Base-by-base conservation (phyloP, 768 basidiomycete genomes). In the Serendipita vermifera region DNA sequence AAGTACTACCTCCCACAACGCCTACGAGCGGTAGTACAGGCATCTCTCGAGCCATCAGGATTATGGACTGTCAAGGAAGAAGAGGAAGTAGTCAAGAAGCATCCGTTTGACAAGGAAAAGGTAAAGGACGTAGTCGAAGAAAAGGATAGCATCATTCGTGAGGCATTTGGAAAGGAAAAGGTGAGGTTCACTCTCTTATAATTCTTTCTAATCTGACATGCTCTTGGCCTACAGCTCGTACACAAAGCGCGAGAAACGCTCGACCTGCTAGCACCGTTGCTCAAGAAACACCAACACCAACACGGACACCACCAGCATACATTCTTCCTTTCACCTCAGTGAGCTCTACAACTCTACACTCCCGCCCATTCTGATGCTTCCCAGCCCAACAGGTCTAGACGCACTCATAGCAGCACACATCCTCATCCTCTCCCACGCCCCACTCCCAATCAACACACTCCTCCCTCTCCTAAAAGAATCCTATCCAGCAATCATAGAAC, bases 61-160 rank as follows among this genome's bases (percentile, higher is more conserved):
- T 22, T 51, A 29, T 51, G 46, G 46, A 7, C 9, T 7, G n/a
- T 15, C 24, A 20, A 26, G 6, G 46, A 15, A 29, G 27, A 51
- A 20, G 46, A 51, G 7, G 46, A 51, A 22, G 27, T 26, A n/a
- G n/a, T n/a, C n/a, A 43, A 26, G 24, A 51, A 26, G 31, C 46
- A 29, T 26, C 46, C 46, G n/a, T 51, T 51, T 29, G 46, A 51
- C 46, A 51, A 51, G 22, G 20, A n/a, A 5, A n/a, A n/a, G n/a
- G n/a, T n/a, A n/a, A 51, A 51, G 22, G 31, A 20, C 31, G 31
- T 51, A 15, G 46, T 51, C 7, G 46, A 51, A 2, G 46, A 51
- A 15, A 51, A 51, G 22, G 46, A 3, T 29, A 51, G 31, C 22
- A 15, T 51, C 11, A 22, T 51, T 26, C 15, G 31, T 29, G 46